These are phyloP conservation scores for Drechslerella dactyloides DNA, from an alignment of 2,329 filamentous ascomycete species.

Conservation along the genomic window DNA sequence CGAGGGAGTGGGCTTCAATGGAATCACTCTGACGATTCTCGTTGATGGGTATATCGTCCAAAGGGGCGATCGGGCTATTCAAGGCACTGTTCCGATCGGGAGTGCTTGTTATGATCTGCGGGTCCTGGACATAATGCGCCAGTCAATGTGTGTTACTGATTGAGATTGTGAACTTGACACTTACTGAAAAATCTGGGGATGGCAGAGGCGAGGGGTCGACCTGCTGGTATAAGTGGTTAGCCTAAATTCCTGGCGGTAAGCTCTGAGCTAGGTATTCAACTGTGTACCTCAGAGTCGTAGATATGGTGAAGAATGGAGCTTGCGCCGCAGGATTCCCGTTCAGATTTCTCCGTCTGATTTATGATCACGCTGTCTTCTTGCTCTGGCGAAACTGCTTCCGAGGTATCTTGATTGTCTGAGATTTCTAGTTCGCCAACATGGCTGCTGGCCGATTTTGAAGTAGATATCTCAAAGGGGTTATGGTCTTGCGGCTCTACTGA, in stretches of 20 bases:
- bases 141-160: neutral
- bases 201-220: neutral
- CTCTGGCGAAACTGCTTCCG: neutral
- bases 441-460: neutral
- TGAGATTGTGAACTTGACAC: neutral
- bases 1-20: neutral
- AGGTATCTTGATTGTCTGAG: neutral
- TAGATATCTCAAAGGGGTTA: neutral
- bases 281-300: constrained; percentile 20
- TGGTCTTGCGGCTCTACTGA: neutral
- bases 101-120: constrained; percentile 40
- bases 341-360: neutral
- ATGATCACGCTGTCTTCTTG: neutral
- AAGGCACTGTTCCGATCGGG: constrained; percentile 8
- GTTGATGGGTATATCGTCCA: constrained; percentile 10
- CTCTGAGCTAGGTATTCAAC: neutral
- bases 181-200: constrained; percentile 34
- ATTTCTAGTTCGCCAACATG: neutral
- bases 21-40: constrained; percentile 4
- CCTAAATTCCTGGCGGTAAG: neutral
- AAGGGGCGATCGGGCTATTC: neutral
- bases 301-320: constrained; percentile 8
- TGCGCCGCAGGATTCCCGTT: neutral
- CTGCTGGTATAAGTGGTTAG: constrained; percentile 9
- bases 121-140: constrained; percentile 17